A percentile compares a stretch with the other conserved stretches of the same genome.
phyloP scores from a whole-genome alignment of 2,329 filamentous ascomycete genomes.

The Apiospora kogelbergensis region DNA sequence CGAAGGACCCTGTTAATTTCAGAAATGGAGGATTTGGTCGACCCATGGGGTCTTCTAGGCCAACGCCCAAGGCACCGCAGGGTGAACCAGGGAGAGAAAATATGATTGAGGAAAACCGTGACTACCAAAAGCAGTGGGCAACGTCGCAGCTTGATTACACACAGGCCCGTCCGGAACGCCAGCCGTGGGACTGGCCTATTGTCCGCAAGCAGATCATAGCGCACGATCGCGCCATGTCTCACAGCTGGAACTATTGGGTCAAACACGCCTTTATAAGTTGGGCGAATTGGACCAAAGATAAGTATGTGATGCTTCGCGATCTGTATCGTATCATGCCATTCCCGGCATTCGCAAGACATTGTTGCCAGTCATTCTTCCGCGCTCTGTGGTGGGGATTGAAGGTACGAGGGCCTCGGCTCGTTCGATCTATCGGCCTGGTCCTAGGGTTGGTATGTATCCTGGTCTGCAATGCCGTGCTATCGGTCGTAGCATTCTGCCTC shows the following conservation, averaged over 20 bases:
- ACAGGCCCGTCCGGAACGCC: too few relatives aligned
- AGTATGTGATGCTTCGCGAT: background rate
- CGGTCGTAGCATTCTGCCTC: background rate
- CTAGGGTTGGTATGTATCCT: background rate
- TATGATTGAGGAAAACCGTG: too few relatives aligned
- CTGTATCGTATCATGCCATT: background rate
- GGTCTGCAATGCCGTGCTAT: background rate
- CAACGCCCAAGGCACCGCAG: too few relatives aligned
- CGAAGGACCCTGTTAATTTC: too few relatives aligned
- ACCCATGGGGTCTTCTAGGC: too few relatives aligned
- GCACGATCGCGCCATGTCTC: background rate
- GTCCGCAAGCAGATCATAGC: background rate
- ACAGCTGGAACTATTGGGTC: background rate
- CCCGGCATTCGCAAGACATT: background rate
- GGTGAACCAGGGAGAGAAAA: too few relatives aligned
- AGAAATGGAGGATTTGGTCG: too few relatives aligned
- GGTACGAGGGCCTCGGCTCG: background rate
- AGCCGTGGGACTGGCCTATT: background rate
- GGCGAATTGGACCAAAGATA: background rate
- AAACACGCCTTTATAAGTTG: too few relatives aligned
- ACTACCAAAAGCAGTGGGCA: too few relatives aligned
- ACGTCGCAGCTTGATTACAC: too few relatives aligned
- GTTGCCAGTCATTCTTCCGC: too few relatives aligned
- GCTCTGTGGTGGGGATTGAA: background rate
- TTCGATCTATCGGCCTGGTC: background rate